phyloP scores from a whole-genome alignment of 805 yeast species.

The Komagataella phaffii region DNA sequence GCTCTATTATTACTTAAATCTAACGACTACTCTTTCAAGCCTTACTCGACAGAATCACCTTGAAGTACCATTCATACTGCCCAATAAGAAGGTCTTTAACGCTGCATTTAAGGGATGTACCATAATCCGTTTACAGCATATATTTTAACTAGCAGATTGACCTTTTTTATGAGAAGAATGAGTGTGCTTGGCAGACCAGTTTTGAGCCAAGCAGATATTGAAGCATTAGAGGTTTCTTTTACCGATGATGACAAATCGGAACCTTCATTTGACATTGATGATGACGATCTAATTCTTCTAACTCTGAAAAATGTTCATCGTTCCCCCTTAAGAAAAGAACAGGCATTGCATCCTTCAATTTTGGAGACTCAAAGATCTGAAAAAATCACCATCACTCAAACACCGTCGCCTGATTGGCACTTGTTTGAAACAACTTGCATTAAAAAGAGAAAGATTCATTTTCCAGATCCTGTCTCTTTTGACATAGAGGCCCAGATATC shows the following conservation, averaged over 20 bases:
- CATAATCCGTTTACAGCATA: not conserved
- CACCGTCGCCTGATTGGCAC: not conserved
- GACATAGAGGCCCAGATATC: not conserved
- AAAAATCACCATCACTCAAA: not conserved
- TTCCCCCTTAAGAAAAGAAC: not conserved
- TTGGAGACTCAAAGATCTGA: not conserved
- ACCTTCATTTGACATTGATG: not conserved
- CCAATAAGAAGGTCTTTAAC: not conserved
- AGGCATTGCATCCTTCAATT: not conserved
- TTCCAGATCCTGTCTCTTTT: not conserved
- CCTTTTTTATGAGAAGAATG: not conserved
- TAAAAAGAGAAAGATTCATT: not conserved
- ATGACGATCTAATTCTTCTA: not conserved
- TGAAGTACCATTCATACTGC: not conserved
- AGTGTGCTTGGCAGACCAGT: not conserved
- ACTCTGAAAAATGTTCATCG: not conserved
- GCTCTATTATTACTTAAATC: not conserved
- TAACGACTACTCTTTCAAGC: not conserved
- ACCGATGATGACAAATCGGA: not conserved
- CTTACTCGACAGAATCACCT: not conserved
- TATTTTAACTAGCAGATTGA: not conserved
- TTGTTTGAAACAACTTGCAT: not conserved
- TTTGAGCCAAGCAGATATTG: not conserved
- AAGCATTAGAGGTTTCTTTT: not conserved
- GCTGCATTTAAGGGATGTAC: not conserved